Conservation (phyloP, 169 alveolate genomes). For the Plasmodium coatneyi region DNA sequence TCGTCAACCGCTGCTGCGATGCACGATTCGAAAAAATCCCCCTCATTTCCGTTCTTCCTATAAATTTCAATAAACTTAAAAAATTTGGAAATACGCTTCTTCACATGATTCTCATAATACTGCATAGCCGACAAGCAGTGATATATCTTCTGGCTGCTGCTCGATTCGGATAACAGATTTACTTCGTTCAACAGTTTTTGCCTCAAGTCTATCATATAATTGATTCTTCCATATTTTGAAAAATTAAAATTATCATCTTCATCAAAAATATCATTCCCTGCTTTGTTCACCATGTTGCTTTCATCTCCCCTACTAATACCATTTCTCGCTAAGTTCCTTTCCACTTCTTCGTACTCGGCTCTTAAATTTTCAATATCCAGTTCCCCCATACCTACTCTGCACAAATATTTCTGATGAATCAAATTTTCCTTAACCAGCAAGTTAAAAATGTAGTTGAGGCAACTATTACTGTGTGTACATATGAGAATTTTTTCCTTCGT, state of each 20-base stretch:
- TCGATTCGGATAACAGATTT: constrained; percentile 76
- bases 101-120: constrained; percentile 76
- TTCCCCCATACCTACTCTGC: constrained; percentile 94
- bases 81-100: constrained; percentile 52
- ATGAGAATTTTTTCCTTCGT: constrained; percentile 91
- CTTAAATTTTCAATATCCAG: constrained; percentile 82
- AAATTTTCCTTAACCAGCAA: constrained; percentile 89
- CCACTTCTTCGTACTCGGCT: constrained; percentile 59
- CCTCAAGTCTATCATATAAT: constrained; percentile 86
- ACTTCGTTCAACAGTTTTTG: constrained; percentile 80
- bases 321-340: constrained; percentile 25
- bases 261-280: constrained; percentile 52
- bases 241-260: constrained; percentile 81
- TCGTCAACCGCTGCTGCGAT: constrained; percentile 30
- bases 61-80: constrained; percentile 26
- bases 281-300: background rate
- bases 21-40: constrained; percentile 19
- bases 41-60: constrained; percentile 12
- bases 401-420: constrained; percentile 91
- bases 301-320: background rate
- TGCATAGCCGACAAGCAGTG: constrained; percentile 78
- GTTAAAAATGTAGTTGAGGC: constrained; percentile 93
- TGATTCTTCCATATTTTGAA: constrained; percentile 91
- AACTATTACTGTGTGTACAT: constrained; percentile 91
- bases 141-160: constrained; percentile 75